Conservation (phyloP, 768 basidiomycete species). For the Suillus spraguei region DNA sequence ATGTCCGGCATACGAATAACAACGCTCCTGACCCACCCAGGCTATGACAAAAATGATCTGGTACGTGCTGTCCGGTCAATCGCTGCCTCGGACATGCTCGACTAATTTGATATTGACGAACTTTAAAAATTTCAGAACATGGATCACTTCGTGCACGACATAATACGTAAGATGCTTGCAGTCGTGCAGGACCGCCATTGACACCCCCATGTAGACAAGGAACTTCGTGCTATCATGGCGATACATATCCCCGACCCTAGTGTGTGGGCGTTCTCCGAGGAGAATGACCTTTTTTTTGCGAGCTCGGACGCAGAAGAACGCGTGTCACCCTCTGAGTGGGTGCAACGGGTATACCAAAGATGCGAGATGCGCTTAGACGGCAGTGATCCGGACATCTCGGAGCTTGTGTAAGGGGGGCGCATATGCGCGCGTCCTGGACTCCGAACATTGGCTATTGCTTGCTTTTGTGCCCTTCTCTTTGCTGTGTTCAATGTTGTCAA, state of each 20-base stretch:
- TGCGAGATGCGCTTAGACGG: slow-evolving; percentile 37
- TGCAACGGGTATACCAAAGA: slow-evolving; percentile 44
- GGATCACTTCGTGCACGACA: slow-evolving; percentile 71
- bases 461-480: background rate
- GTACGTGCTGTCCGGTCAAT: slow-evolving; percentile 35
- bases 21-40: slow-evolving; percentile 17
- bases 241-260: slow-evolving; percentile 58
- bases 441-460: background rate
- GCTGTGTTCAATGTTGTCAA: background rate
- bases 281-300: slow-evolving; percentile 60
- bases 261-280: slow-evolving; percentile 60
- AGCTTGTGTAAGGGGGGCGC: background rate
- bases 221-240: slow-evolving; percentile 64
- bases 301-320: slow-evolving; percentile 27
- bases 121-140: slow-evolving; percentile 46
- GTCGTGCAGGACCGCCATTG: slow-evolving; percentile 3
- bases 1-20: background rate
- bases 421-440: background rate
- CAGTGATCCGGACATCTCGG: background rate
- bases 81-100: slow-evolving; percentile 16
- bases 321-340: slow-evolving; percentile 58
- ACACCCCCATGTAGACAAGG: slow-evolving; percentile 43
- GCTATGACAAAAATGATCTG: slow-evolving; percentile 76
- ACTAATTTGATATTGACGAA: slow-evolving; percentile 8
- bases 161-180: slow-evolving; percentile 50